Evolutionary conservation across 2,329 filamentous ascomycete genomes (phyloP).

Genomic region (Neopestalotiopsis rosae): DNA sequence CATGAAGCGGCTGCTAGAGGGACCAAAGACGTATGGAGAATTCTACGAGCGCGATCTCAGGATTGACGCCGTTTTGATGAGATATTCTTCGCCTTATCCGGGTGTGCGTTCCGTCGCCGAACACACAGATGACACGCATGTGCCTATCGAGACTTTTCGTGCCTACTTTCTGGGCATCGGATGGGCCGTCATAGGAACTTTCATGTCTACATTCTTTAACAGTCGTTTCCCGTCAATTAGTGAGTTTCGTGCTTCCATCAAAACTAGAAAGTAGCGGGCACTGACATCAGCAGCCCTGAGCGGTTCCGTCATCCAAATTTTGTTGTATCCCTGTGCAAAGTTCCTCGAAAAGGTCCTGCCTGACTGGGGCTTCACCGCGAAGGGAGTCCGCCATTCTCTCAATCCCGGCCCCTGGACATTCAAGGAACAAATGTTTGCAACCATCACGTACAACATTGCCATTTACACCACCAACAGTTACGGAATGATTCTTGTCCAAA

Average conservation of each 20-base stretch:
- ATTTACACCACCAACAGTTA: slow-evolving; percentile 33
- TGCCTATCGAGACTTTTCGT: slow-evolving; percentile 13
- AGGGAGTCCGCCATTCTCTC: slow-evolving; percentile 42
- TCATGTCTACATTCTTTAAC: slow-evolving; percentile 18
- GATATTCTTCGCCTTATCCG: slow-evolving; percentile 15
- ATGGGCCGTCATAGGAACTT: slow-evolving; percentile 13
- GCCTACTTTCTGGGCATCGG: slow-evolving; percentile 18
- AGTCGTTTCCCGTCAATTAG: slow-evolving; percentile 17
- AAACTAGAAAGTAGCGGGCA: background rate
- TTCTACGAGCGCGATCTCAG: slow-evolving; percentile 37
- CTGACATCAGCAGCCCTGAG: slow-evolving; percentile 5
- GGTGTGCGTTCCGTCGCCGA: slow-evolving; percentile 16
- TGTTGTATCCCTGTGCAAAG: slow-evolving; percentile 52
- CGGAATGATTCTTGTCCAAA: slow-evolving; percentile 31
- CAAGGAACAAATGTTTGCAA: slow-evolving; percentile 49
- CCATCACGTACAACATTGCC: slow-evolving; percentile 44
- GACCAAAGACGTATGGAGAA: slow-evolving; percentile 45
- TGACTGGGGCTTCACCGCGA: slow-evolving; percentile 48
- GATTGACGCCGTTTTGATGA: slow-evolving; percentile 16
- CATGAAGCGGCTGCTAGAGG: slow-evolving; percentile 43
- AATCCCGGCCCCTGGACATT: slow-evolving; percentile 48
- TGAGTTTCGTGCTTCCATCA: background rate
- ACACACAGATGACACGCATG: slow-evolving; percentile 1
- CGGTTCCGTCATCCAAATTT: slow-evolving; percentile 46
- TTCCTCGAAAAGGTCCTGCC: slow-evolving; percentile 49